These are phyloP conservation scores for Phytophthora sp. DNA, from an alignment of 352 stramenopile species.

Conservation along the genomic window DNA sequence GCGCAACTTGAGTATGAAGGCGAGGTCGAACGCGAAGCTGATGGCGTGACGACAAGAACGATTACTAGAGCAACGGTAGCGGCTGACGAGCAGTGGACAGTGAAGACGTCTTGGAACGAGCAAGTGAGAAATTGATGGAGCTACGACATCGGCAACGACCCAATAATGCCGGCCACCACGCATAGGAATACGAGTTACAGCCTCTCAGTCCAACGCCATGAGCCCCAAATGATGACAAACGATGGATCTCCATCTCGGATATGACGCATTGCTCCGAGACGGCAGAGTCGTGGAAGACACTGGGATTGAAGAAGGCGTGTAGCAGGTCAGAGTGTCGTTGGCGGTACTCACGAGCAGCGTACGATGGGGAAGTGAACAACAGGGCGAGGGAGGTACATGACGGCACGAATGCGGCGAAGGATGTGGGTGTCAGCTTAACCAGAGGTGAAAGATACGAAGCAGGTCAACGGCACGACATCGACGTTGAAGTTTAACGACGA, in stretches of 20 bases:
- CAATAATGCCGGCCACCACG: slow-evolving; percentile 1
- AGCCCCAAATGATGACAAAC: too few species aligned
- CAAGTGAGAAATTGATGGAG: background rate
- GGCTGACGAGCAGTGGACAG: background rate
- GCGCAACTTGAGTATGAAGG: slow-evolving; percentile 3
- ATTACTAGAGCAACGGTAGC: background rate
- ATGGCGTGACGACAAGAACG: background rate
- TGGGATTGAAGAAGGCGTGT: slow-evolving; percentile 4
- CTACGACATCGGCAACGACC: background rate
- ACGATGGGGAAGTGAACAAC: too few species aligned
- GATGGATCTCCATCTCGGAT: background rate
- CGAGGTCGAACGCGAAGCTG: background rate
- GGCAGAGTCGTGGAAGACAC: slow-evolving; percentile 5
- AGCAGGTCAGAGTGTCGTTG: background rate
- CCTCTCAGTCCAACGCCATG: background rate
- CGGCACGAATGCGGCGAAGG: too few species aligned
- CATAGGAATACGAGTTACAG: background rate
- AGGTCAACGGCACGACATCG: too few species aligned
- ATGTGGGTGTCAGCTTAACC: too few species aligned
- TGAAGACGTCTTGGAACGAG: background rate
- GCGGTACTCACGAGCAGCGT: too few species aligned
- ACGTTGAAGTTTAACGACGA: too few species aligned
- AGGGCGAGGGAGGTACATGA: too few species aligned
- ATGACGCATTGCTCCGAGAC: background rate
- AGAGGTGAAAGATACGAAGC: too few species aligned